Evolutionary conservation across 2,329 filamentous ascomycete genomes (phyloP).

Genomic region (Pestalotiopsis sp.): DNA sequence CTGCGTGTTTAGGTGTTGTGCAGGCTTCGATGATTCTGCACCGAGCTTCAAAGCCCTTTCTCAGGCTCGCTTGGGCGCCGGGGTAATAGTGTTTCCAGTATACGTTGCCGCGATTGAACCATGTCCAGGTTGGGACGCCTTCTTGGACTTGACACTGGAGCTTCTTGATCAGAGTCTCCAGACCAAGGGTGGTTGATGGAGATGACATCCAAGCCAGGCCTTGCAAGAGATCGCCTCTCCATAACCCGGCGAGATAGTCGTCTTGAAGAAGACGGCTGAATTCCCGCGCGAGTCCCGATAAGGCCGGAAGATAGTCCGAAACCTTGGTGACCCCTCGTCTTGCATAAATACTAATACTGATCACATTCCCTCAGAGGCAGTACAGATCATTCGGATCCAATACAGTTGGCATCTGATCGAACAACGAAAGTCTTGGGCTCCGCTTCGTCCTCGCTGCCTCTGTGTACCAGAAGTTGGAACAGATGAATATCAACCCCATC

Average conservation of each 20-base stretch:
- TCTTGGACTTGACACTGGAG: not conserved
- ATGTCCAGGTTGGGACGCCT: not conserved
- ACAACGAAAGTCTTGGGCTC: not conserved
- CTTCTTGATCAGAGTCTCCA: not conserved
- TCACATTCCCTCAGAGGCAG: not conserved
- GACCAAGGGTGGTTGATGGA: not conserved
- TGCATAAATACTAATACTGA: not conserved
- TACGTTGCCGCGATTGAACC: not conserved
- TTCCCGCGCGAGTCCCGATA: not conserved
- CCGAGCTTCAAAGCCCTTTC: not conserved
- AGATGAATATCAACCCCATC: not conserved
- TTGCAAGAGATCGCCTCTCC: not conserved
- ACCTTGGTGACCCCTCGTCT: not conserved
- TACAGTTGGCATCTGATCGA: not conserved
- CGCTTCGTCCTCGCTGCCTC: not conserved
- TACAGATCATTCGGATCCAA: not conserved
- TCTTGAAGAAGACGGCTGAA: not conserved
- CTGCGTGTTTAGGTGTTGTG: not conserved
- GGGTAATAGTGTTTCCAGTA: not conserved
- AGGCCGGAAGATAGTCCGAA: not conserved
- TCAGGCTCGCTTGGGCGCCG: too few relatives aligned
- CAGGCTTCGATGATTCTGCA: not conserved
- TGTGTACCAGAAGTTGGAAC: not conserved
- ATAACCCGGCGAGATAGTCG: not conserved
- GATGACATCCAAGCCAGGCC: not conserved